These are phyloP conservation scores for Aristolochia contorta DNA, from an alignment of 164 flowering plant genomes.

Conservation along the genomic window DNA sequence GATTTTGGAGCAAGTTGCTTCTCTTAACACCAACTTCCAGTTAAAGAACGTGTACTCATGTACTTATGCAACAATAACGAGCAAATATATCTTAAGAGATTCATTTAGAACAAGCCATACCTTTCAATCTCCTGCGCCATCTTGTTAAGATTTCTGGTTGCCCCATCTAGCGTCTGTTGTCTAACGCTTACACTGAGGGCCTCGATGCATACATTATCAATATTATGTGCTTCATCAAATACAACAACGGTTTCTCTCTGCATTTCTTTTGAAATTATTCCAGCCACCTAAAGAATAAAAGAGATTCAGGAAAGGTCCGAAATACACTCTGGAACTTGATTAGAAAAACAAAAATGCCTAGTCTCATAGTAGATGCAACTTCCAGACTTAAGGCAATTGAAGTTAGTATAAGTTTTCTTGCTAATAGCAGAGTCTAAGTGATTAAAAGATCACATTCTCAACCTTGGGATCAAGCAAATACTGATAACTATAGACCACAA, in stretches of 20 bases:
- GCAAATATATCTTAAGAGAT: background rate
- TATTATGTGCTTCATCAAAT: conserved; percentile 98
- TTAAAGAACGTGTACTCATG: too few species aligned
- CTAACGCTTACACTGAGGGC: conserved; percentile 96
- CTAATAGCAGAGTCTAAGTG: too few species aligned
- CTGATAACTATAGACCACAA: conserved; percentile 94
- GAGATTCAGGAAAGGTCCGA: background rate
- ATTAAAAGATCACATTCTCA: background rate
- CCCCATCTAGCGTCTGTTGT: conserved; percentile 88
- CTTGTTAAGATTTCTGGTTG: conserved; percentile 68
- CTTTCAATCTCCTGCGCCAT: conserved; percentile 82
- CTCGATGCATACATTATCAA: conserved; percentile 98
- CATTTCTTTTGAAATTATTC: conserved; percentile 92
- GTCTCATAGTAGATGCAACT: too few species aligned
- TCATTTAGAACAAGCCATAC: conserved; percentile 19
- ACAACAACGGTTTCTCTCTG: conserved; percentile 93
- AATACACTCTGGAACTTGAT: background rate
- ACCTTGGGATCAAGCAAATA: conserved; percentile 99
- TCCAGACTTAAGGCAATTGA: too few species aligned
- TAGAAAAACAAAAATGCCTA: background rate
- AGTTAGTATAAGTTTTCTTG: too few species aligned
- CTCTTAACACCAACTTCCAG: too few species aligned
- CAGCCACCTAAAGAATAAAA: conserved; percentile 25
- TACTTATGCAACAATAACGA: background rate
- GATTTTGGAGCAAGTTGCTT: too few species aligned